A percentile compares a stretch with the other conserved stretches of the same genome.
These are phyloP conservation scores for Malassezia pachydermatis DNA, from an alignment of 1,284 basidiomycete genomes.

Conservation along the genomic window DNA sequence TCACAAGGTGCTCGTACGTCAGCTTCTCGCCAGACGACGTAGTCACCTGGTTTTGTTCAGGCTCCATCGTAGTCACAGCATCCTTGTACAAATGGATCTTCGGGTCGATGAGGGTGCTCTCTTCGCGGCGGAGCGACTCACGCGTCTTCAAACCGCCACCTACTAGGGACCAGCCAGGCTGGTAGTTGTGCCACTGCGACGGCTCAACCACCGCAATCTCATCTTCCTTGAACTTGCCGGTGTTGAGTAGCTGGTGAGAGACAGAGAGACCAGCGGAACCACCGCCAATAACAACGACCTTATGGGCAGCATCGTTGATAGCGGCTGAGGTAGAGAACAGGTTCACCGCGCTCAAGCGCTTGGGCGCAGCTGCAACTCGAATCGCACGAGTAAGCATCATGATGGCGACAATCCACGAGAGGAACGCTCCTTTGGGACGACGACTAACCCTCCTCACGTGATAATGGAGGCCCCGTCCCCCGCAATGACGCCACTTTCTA, in stretches of 20 bases:
- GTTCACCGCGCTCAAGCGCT: background rate
- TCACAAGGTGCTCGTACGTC: conserved; percentile 75
- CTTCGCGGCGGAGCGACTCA: conserved; percentile 60
- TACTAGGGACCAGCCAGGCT: conserved; percentile 68
- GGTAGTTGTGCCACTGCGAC: conserved; percentile 37
- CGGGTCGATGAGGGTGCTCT: conserved; percentile 49
- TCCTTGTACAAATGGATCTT: conserved; percentile 67
- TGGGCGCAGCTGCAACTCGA: background rate
- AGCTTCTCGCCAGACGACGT: conserved; percentile 60
- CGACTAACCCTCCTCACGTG: too few species aligned
- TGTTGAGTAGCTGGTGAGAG: conserved; percentile 54
- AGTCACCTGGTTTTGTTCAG: conserved; percentile 63
- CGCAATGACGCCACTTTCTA: too few species aligned
- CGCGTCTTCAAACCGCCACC: conserved; percentile 66
- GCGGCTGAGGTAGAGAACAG: conserved; percentile 11
- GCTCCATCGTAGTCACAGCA: conserved; percentile 63
- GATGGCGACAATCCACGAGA: too few species aligned
- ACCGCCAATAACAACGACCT: conserved; percentile 48
- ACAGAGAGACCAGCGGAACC: conserved; percentile 49
- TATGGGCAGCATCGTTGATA: conserved; percentile 20
- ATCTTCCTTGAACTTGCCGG: conserved; percentile 23
- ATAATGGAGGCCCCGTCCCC: too few species aligned
- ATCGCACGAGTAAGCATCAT: conserved; percentile 6
- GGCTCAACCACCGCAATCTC: conserved; percentile 40
- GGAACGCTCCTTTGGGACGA: too few species aligned